Percentiles rank a stretch among this genome's conserved stretches.
phyloP scores from a whole-genome alignment of 2,329 filamentous ascomycete species.

The Cordyceps cicadae region DNA sequence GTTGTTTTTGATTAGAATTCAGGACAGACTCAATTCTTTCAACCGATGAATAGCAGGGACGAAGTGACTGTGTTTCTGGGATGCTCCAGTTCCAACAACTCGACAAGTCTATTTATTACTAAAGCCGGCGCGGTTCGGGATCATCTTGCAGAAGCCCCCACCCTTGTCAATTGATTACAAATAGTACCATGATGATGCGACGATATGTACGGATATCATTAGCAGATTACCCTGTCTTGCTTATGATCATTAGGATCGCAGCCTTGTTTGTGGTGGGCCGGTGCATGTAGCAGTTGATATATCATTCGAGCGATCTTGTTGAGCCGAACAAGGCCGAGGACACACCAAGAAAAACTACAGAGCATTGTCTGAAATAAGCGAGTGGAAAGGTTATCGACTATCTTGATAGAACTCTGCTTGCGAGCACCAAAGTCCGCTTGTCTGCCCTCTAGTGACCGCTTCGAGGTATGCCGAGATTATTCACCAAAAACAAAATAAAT shows the following conservation, averaged over 20 bases:
- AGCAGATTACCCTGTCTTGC: neutral
- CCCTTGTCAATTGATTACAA: neutral
- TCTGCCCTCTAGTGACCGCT: slow-evolving; percentile 17
- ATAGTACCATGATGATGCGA: neutral
- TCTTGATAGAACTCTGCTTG: slow-evolving; percentile 20
- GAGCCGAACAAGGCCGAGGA: too few relatives aligned
- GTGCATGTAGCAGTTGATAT: neutral
- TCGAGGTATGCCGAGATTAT: slow-evolving; percentile 6
- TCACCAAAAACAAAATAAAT: neutral
- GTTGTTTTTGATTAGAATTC: neutral
- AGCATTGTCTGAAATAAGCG: too few relatives aligned
- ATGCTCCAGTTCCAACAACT: neutral
- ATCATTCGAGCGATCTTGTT: too few relatives aligned
- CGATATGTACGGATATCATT: neutral
- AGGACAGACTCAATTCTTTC: too few relatives aligned
- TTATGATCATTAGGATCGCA: neutral
- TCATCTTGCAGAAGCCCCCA: neutral
- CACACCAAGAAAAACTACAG: too few relatives aligned
- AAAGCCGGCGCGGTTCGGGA: neutral
- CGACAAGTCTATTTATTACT: neutral
- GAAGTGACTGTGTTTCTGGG: neutral
- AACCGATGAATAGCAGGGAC: neutral
- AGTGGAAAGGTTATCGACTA: slow-evolving; percentile 1
- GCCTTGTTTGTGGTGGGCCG: neutral
- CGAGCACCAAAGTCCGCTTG: slow-evolving; percentile 16